A percentile compares a stretch with the other conserved stretches of the same genome.
These are phyloP conservation scores for Yamadazyma jaroonii DNA, from an alignment of 1,139 yeast species.

Conservation along the genomic window DNA sequence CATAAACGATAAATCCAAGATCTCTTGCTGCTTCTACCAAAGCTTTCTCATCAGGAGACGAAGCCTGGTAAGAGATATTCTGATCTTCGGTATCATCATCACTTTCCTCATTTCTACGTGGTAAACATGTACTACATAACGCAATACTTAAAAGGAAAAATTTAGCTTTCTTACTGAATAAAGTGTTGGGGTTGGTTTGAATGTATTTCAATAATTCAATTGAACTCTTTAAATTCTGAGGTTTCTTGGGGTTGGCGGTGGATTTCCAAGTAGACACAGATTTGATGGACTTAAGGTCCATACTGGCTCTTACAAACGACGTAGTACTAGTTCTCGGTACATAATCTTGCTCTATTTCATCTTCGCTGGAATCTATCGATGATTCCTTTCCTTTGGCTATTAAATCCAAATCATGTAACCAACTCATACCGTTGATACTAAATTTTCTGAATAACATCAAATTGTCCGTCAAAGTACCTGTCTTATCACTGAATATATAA, in stretches of 20 bases:
- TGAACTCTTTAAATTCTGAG: conserved; percentile 27
- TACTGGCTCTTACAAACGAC: conserved; percentile 31
- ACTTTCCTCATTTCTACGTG: conserved; percentile 30
- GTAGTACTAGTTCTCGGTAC: conserved; percentile 27
- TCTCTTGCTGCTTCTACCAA: conserved; percentile 92
- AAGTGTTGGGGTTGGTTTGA: conserved; percentile 66
- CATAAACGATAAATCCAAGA: conserved; percentile 79
- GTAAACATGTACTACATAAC: conserved; percentile 86
- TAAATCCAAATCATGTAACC: conserved; percentile 78
- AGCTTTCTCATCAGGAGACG: conserved; percentile 96
- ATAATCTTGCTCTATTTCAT: conserved; percentile 1
- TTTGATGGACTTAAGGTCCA: conserved; percentile 21
- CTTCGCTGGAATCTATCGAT: neutral
- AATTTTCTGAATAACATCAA: conserved; percentile 83
- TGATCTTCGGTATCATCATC: conserved; percentile 32
- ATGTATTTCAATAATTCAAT: conserved; percentile 65
- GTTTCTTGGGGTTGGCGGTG: conserved; percentile 34
- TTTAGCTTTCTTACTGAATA: conserved; percentile 69
- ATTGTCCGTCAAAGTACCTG: conserved; percentile 95
- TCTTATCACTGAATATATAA: conserved; percentile 91
- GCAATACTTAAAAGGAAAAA: conserved; percentile 82
- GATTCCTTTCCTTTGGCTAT: conserved; percentile 7
- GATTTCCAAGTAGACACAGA: conserved; percentile 33
- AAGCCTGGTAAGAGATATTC: conserved; percentile 75
- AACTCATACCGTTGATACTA: conserved; percentile 82